Conservation (phyloP, 805 yeast species). For the Schizosaccharomyces japonicus region DNA sequence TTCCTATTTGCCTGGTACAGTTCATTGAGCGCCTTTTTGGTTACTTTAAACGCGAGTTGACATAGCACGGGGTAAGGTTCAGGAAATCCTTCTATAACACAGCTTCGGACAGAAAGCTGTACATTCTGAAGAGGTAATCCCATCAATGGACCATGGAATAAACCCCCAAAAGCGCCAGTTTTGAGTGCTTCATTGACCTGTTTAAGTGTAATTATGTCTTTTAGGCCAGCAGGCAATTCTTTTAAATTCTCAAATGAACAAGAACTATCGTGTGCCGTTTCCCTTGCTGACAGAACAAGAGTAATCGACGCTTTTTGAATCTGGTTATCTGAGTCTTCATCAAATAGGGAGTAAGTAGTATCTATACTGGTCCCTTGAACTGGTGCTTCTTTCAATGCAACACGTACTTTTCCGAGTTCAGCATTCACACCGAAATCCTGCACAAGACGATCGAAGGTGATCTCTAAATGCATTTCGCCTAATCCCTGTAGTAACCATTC, state of each 20-base stretch:
- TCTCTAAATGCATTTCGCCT: conserved; percentile 92
- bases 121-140: conserved; percentile 29
- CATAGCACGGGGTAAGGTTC: background rate
- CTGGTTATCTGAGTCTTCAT: background rate
- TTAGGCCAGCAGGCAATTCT: background rate
- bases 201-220: background rate
- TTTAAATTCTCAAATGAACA: background rate
- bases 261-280: background rate
- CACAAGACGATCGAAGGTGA: conserved; percentile 56
- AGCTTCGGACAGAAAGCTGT: background rate
- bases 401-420: conserved; percentile 60
- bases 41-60: background rate
- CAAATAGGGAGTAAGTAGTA: background rate
- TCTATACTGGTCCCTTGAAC: background rate
- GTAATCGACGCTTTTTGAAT: too few species aligned
- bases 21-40: background rate
- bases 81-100: background rate
- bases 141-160: conserved; percentile 21
- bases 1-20: conserved; percentile 8
- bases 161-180: conserved; percentile 9
- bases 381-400: conserved; percentile 55
- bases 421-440: conserved; percentile 64
- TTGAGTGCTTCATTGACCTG: background rate
- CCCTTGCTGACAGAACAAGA: too few species aligned
- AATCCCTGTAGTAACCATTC: conserved; percentile 79